A percentile compares a stretch with the other conserved stretches of the same genome.
phyloP scores from a whole-genome alignment of 805 yeast genomes.

The Candida schatavii region DNA sequence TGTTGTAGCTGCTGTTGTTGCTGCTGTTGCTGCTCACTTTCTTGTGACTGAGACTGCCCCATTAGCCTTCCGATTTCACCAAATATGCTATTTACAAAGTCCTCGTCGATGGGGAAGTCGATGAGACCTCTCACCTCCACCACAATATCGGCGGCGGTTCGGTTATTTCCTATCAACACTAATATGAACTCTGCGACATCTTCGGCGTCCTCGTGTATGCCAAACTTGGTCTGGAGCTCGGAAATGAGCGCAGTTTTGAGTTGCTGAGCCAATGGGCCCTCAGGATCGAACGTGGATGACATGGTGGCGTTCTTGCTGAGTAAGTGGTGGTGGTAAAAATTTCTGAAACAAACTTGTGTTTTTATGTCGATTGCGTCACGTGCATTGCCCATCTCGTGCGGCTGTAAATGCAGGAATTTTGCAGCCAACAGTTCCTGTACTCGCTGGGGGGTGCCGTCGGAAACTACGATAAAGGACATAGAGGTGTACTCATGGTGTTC shows the following conservation, averaged over 20 bases:
- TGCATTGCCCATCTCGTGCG: too few relatives aligned
- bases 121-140: constrained; percentile 60
- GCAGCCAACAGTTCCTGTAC: too few relatives aligned
- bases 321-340: too few relatives aligned
- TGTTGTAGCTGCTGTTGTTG: constrained; percentile 12
- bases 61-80: constrained; percentile 50
- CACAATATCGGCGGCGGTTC: constrained; percentile 57
- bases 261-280: constrained; percentile 36
- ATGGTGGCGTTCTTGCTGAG: constrained; percentile 2
- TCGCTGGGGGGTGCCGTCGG: too few relatives aligned
- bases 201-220: constrained; percentile 38
- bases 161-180: constrained; percentile 67
- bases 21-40: constrained; percentile 4
- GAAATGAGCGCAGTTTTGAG: constrained; percentile 32
- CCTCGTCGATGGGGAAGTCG: constrained; percentile 56
- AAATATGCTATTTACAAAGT: constrained; percentile 56
- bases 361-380: too few relatives aligned
- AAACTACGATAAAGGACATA: too few relatives aligned
- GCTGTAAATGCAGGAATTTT: too few relatives aligned
- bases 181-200: constrained; percentile 74
- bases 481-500: too few relatives aligned
- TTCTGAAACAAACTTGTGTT: too few relatives aligned
- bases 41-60: constrained; percentile 9
- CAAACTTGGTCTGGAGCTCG: constrained; percentile 34
- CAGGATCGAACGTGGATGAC: constrained; percentile 31